A percentile compares a stretch with the other conserved stretches of the same genome.
Conservation (phyloP, 805 yeast species). For the Wickerhamiella musiphila region DNA sequence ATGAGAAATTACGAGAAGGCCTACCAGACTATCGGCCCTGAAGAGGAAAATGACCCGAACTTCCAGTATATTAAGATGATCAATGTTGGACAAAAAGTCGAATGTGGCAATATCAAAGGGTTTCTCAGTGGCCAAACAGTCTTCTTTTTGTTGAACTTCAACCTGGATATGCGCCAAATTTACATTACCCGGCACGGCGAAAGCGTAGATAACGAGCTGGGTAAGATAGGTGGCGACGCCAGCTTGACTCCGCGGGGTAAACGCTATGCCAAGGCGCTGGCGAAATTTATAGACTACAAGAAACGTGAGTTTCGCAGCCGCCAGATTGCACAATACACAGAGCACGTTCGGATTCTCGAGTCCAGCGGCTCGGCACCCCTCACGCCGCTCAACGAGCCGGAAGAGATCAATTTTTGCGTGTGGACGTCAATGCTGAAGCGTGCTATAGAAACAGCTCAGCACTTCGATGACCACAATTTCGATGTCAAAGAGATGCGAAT, state of each 20-base stretch:
- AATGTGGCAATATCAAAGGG: slow-evolving; percentile 75
- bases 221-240: slow-evolving; percentile 87
- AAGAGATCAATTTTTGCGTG: slow-evolving; percentile 67
- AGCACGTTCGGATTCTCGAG: slow-evolving; percentile 27
- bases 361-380: slow-evolving; percentile 19
- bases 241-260: slow-evolving; percentile 61
- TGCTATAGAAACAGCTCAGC: slow-evolving; percentile 58
- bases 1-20: slow-evolving; percentile 72
- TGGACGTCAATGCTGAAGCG: slow-evolving; percentile 84
- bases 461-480: slow-evolving; percentile 55
- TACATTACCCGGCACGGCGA: slow-evolving; percentile 96
- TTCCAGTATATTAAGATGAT: slow-evolving; percentile 89
- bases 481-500: slow-evolving; percentile 78
- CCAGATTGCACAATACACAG: slow-evolving; percentile 39
- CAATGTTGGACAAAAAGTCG: slow-evolving; percentile 87
- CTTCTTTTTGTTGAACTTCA: slow-evolving; percentile 76
- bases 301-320: slow-evolving; percentile 46
- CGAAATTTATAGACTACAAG: slow-evolving; percentile 56
- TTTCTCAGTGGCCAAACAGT: slow-evolving; percentile 87
- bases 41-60: slow-evolving; percentile 40
- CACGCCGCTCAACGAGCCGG: slow-evolving; percentile 26
- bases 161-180: slow-evolving; percentile 72
- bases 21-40: slow-evolving; percentile 77
- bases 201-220: slow-evolving; percentile 64
- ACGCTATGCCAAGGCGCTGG: slow-evolving; percentile 54